Conservation (phyloP, 495 filamentous ascomycete species). For the Filosporella fistucella region DNA sequence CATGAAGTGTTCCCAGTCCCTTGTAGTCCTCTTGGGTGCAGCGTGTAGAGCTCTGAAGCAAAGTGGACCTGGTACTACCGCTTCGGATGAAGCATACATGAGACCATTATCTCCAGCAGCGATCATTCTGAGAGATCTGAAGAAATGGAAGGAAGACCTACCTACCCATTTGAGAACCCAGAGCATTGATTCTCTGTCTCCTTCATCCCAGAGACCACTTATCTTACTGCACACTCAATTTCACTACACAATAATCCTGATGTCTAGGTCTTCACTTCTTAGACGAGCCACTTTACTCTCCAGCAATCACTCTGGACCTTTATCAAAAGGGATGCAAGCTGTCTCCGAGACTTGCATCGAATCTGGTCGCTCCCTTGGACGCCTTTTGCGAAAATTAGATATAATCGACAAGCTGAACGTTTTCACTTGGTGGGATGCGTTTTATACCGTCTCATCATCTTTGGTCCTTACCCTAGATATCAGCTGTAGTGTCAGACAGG, state of each 20-base stretch:
- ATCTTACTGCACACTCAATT: slow-evolving; percentile 25
- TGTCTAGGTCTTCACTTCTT: slow-evolving; percentile 21
- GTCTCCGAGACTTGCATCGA: slow-evolving; percentile 19
- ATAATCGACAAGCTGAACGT: slow-evolving; percentile 21
- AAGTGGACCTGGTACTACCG: slow-evolving; percentile 4
- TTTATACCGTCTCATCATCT: slow-evolving; percentile 20
- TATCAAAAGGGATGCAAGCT: slow-evolving; percentile 11
- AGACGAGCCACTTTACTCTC: slow-evolving; percentile 22
- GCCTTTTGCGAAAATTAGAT: slow-evolving; percentile 19
- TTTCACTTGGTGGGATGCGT: slow-evolving; percentile 27
- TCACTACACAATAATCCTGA: slow-evolving; percentile 21
- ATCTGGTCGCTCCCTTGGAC: slow-evolving; percentile 19
- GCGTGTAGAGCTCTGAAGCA: slow-evolving; percentile 24
- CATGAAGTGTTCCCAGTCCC: slow-evolving; percentile 18
- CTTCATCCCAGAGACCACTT: slow-evolving; percentile 22
- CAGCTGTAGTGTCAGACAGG: slow-evolving; percentile 19
- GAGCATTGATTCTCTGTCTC: slow-evolving; percentile 19
- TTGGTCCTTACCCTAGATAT: slow-evolving; percentile 25
- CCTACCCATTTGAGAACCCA: slow-evolving; percentile 24
- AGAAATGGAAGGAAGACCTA: slow-evolving; percentile 25
- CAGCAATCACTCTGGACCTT: slow-evolving; percentile 8
- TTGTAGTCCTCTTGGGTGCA: slow-evolving; percentile 22
- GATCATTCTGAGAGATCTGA: slow-evolving; percentile 23
- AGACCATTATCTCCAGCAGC: slow-evolving; percentile 26
- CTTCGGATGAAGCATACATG: slow-evolving; percentile 21